Conservation (phyloP, 2,329 filamentous ascomycete species). For the Colletotrichum godetiae region DNA sequence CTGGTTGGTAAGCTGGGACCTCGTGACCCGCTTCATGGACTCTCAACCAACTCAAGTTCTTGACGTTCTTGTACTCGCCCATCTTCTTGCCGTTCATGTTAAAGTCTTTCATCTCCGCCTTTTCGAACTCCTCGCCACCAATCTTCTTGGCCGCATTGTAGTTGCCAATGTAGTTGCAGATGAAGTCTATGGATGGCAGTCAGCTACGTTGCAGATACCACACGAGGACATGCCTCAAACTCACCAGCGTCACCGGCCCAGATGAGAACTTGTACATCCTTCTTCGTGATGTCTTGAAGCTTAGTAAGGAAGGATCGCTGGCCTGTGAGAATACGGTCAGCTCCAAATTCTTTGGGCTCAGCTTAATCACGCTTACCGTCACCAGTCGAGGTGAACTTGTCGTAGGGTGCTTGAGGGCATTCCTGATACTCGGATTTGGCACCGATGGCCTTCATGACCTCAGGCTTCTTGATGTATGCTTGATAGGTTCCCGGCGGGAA, state of each 20-base stretch:
- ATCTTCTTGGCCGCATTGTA: slow-evolving; percentile 40
- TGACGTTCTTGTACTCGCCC: slow-evolving; percentile 62
- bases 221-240: background rate
- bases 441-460: slow-evolving; percentile 56
- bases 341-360: background rate
- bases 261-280: slow-evolving; percentile 60
- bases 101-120: slow-evolving; percentile 47
- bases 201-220: background rate
- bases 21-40: slow-evolving; percentile 60
- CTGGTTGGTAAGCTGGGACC: slow-evolving; percentile 36
- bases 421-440: slow-evolving; percentile 54
- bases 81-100: slow-evolving; percentile 58
- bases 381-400: slow-evolving; percentile 53
- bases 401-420: slow-evolving; percentile 49
- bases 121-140: slow-evolving; percentile 53
- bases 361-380: slow-evolving; percentile 44
- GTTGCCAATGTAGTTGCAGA: slow-evolving; percentile 69
- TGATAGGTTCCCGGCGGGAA: slow-evolving; percentile 54
- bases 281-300: slow-evolving; percentile 57
- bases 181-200: slow-evolving; percentile 54
- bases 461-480: slow-evolving; percentile 50
- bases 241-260: slow-evolving; percentile 65
- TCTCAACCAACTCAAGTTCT: slow-evolving; percentile 60
- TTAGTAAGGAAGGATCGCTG: slow-evolving; percentile 56
- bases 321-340: slow-evolving; percentile 38